These are phyloP conservation scores for Cicer judaicum DNA, from an alignment of 306 rosid genomes.

Conservation along the genomic window DNA sequence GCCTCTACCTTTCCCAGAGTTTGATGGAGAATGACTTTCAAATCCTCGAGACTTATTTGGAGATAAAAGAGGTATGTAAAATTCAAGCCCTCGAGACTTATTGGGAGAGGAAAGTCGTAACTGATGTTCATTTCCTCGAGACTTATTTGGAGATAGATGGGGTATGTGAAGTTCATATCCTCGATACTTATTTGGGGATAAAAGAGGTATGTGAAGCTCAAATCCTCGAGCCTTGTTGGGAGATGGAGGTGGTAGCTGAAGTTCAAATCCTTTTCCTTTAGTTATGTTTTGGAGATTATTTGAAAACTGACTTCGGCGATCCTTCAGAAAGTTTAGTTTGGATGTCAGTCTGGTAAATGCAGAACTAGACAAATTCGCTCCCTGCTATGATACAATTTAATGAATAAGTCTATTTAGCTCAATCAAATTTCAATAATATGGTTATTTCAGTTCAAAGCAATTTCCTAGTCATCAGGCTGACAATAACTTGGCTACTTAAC, in stretches of 20 bases:
- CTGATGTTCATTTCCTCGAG: conserved; percentile 33
- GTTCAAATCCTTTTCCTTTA: conserved; percentile 46
- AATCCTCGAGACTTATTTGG: conserved; percentile 37
- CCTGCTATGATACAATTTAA: conserved; percentile 48
- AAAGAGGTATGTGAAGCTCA: conserved; percentile 31
- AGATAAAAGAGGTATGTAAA: conserved; percentile 31
- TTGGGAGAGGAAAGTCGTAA: conserved; percentile 36
- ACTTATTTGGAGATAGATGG: conserved; percentile 42
- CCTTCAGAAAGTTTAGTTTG: conserved; percentile 73
- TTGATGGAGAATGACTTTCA: conserved; percentile 36
- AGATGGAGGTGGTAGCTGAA: conserved; percentile 41
- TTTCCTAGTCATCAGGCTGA: conserved; percentile 3
- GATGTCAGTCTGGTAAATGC: conserved; percentile 68
- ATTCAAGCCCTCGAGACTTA: conserved; percentile 45
- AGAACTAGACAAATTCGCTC: conserved; percentile 50
- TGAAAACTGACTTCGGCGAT: conserved; percentile 57
- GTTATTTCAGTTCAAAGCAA: conserved; percentile 4
- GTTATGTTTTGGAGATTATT: conserved; percentile 9
- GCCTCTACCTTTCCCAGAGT: conserved; percentile 35
- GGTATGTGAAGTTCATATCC: conserved; percentile 40
- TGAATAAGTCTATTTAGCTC: not conserved
- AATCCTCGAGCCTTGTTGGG: conserved; percentile 42
- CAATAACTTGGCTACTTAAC: not conserved
- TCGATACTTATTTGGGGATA: conserved; percentile 41
- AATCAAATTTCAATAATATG: conserved; percentile 9